These are phyloP conservation scores for Penicillium salamii DNA, from an alignment of 495 filamentous ascomycete species.

Conservation along the genomic window DNA sequence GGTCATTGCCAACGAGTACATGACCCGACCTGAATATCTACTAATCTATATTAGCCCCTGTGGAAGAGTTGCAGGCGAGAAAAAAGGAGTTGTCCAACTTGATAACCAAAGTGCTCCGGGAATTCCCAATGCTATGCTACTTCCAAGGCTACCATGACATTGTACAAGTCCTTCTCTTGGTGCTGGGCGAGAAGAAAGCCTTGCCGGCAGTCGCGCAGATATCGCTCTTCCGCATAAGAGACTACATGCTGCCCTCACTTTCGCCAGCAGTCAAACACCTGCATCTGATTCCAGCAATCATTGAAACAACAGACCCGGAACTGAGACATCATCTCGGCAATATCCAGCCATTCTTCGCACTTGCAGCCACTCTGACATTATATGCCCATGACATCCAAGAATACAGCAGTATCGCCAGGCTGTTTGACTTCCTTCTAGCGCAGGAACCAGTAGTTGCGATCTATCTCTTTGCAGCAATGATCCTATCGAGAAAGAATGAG, in stretches of 20 bases:
- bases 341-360: slow-evolving; percentile 86
- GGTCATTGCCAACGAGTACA: slow-evolving; percentile 7
- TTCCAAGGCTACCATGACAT: slow-evolving; percentile 99
- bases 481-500: slow-evolving; percentile 74
- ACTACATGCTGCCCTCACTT: slow-evolving; percentile 96
- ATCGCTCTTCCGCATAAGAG: slow-evolving; percentile 84
- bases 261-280: slow-evolving; percentile 77
- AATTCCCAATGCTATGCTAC: slow-evolving; percentile 84
- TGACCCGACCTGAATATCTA: neutral
- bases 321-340: slow-evolving; percentile 70
- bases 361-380: slow-evolving; percentile 85
- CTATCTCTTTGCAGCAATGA: slow-evolving; percentile 88
- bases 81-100: slow-evolving; percentile 71
- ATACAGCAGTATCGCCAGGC: slow-evolving; percentile 78
- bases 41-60: slow-evolving; percentile 31
- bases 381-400: slow-evolving; percentile 95
- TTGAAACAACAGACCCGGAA: slow-evolving; percentile 62
- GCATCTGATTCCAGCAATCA: slow-evolving; percentile 75
- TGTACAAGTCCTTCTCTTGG: slow-evolving; percentile 90
- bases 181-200: slow-evolving; percentile 60
- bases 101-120: slow-evolving; percentile 72
- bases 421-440: slow-evolving; percentile 90
- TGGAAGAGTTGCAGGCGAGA: slow-evolving; percentile 58
- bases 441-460: slow-evolving; percentile 79
- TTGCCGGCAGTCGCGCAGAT: slow-evolving; percentile 66